A percentile compares a stretch with the other conserved stretches of the same genome.
phyloP scores from a whole-genome alignment of 768 basidiomycete genomes.

The Hericium rajendrae region DNA sequence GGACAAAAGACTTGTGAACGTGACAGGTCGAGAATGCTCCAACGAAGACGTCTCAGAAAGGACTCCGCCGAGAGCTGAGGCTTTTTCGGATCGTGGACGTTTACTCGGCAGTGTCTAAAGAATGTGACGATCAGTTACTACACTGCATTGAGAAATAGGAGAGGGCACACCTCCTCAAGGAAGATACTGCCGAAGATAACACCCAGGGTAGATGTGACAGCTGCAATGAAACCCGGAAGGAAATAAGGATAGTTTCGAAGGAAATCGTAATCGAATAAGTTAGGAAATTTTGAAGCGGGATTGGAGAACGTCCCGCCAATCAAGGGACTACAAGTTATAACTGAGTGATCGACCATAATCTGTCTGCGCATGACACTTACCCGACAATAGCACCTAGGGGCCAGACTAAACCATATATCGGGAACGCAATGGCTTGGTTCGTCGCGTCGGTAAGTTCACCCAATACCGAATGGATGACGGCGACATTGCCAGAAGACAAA shows the following conservation, averaged over 20 bases:
- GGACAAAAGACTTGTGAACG: conserved; percentile 30
- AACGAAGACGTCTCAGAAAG: conserved; percentile 1
- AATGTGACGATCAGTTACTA: background rate
- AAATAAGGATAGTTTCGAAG: conserved; percentile 48
- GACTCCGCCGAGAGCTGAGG: conserved; percentile 4
- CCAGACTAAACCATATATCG: conserved; percentile 54
- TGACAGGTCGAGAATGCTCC: conserved; percentile 14
- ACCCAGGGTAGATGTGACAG: conserved; percentile 31
- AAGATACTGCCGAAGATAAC: conserved; percentile 36
- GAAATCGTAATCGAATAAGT: conserved; percentile 32
- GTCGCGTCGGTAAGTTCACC: conserved; percentile 57
- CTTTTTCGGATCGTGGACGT: conserved; percentile 16
- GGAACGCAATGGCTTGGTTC: conserved; percentile 50
- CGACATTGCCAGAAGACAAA: conserved; percentile 51
- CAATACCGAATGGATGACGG: conserved; percentile 54
- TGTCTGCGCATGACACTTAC: conserved; percentile 20
- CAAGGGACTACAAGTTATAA: conserved; percentile 30
- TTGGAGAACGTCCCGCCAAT: conserved; percentile 54
- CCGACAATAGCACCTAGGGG: conserved; percentile 51
- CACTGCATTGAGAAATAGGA: background rate
- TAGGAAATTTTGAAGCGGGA: conserved; percentile 41
- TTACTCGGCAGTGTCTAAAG: conserved; percentile 40
- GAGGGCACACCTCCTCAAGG: conserved; percentile 42
- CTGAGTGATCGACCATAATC: background rate
- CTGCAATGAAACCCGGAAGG: conserved; percentile 47